Percentiles rank a stretch among this genome's conserved stretches.
phyloP scores from a whole-genome alignment of 1,284 basidiomycete genomes.

The Austroboletus rostrupii region DNA sequence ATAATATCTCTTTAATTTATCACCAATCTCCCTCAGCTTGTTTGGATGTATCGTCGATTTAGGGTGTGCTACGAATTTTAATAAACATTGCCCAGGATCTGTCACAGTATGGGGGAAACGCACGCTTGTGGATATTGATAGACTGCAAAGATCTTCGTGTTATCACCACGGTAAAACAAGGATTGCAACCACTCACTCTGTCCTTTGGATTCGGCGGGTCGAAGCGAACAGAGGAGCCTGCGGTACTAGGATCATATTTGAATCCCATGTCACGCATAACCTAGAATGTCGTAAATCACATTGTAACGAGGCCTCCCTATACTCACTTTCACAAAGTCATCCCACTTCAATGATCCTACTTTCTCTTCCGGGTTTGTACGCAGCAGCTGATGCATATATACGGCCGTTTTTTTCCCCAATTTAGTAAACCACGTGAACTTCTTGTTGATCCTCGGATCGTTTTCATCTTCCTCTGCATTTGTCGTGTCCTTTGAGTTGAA shows the following conservation, averaged over 20 bases:
- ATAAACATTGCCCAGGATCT: constrained; percentile 1
- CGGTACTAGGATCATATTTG: constrained; percentile 63
- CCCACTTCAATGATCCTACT: constrained; percentile 71
- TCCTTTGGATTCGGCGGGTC: constrained; percentile 63
- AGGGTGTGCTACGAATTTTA: constrained; percentile 55
- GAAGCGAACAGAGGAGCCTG: constrained; percentile 78
- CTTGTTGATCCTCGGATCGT: constrained; percentile 32
- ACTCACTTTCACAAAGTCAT: constrained; percentile 54
- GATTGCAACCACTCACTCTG: constrained; percentile 37
- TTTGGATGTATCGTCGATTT: constrained; percentile 56
- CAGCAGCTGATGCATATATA: constrained; percentile 62
- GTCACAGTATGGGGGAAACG: constrained; percentile 26
- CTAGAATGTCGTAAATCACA: constrained; percentile 33
- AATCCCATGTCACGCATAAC: constrained; percentile 78
- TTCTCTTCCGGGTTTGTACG: constrained; percentile 53
- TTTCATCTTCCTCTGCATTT: constrained; percentile 34
- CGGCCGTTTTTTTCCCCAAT: constrained; percentile 55
- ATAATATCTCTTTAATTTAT: constrained; percentile 57
- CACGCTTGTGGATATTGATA: constrained; percentile 74
- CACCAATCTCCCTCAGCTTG: constrained; percentile 51
- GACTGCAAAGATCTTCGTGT: constrained; percentile 38
- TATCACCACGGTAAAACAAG: constrained; percentile 4
- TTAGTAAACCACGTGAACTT: constrained; percentile 53
- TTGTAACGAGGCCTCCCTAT: neutral
- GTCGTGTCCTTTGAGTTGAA: constrained; percentile 38